phyloP scores from a whole-genome alignment of 1,284 basidiomycete species.

The Puccinia horiana region DNA sequence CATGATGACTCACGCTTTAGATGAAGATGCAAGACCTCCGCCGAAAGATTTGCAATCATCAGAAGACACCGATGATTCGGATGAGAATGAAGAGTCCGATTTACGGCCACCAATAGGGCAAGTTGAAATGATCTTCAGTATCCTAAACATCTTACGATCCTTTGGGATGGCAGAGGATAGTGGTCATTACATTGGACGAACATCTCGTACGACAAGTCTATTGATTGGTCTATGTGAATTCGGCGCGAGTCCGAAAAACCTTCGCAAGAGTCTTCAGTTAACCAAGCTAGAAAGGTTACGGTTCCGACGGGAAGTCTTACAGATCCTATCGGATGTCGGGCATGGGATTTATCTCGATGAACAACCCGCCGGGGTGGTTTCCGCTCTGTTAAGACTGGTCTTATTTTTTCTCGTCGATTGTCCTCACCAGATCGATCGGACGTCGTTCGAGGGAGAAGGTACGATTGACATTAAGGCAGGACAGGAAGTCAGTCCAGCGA shows the following conservation, averaged over 20 bases:
- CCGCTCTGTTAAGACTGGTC: slow-evolving; percentile 9
- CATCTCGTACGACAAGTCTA: background rate
- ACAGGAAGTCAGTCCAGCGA: slow-evolving; percentile 1
- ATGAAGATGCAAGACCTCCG: slow-evolving; percentile 28
- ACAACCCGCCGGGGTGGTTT: slow-evolving; percentile 5
- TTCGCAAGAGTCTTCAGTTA: slow-evolving; percentile 49
- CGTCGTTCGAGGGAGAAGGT: slow-evolving; percentile 10
- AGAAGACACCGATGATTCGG: slow-evolving; percentile 8
- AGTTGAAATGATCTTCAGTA: slow-evolving; percentile 46
- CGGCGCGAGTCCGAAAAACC: background rate
- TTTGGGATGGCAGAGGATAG: slow-evolving; percentile 49
- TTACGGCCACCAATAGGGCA: slow-evolving; percentile 30
- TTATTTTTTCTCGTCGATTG: slow-evolving; percentile 44
- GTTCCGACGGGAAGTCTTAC: slow-evolving; percentile 75
- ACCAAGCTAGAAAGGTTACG: slow-evolving; percentile 63
- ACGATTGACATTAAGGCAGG: background rate
- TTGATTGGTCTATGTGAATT: slow-evolving; percentile 41
- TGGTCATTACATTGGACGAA: slow-evolving; percentile 21
- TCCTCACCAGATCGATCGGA: slow-evolving; percentile 40
- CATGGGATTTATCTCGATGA: slow-evolving; percentile 63
- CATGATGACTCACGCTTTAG: slow-evolving; percentile 25
- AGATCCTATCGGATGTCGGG: slow-evolving; percentile 71
- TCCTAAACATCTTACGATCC: slow-evolving; percentile 46
- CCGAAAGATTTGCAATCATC: background rate
- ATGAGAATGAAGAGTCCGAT: slow-evolving; percentile 28